A percentile compares a stretch with the other conserved stretches of the same genome.
phyloP scores from a whole-genome alignment of 2,329 filamentous ascomycete genomes.

The Stemphylium beticola region DNA sequence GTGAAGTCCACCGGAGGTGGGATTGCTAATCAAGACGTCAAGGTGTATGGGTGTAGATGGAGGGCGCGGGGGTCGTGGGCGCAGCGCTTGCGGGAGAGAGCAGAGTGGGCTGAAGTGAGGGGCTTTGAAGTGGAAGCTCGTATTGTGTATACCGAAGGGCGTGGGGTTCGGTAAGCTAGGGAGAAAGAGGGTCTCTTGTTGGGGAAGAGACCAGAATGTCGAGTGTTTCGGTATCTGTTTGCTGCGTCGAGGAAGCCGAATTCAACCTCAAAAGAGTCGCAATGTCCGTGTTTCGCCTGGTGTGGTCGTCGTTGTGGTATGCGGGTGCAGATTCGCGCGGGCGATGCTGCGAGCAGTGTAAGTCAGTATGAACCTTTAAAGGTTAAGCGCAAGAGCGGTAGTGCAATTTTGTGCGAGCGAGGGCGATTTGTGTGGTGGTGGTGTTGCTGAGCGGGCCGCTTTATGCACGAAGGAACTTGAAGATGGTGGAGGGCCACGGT shows the following conservation, averaged over 20 bases:
- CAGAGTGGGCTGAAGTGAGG: conserved; percentile 27
- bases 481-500: conserved; percentile 27
- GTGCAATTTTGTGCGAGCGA: conserved; percentile 33
- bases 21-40: conserved; percentile 21
- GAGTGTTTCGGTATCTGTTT: conserved; percentile 4
- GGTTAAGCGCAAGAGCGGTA: conserved; percentile 15
- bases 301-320: conserved; percentile 13
- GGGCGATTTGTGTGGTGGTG: conserved; percentile 29
- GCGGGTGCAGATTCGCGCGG: conserved; percentile 17
- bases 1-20: conserved; percentile 34
- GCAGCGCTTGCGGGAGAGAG: conserved; percentile 25
- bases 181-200: conserved; percentile 16
- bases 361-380: conserved; percentile 15
- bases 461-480: conserved; percentile 38
- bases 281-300: conserved; percentile 18
- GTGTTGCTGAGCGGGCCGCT: conserved; percentile 36
- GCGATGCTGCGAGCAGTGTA: conserved; percentile 10
- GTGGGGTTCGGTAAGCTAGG: conserved; percentile 21
- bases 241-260: conserved; percentile 19
- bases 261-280: conserved; percentile 11
- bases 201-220: conserved; percentile 18
- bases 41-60: conserved; percentile 14
- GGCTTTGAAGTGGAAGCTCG: conserved; percentile 20
- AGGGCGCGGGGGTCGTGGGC: conserved; percentile 17
- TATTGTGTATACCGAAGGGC: conserved; percentile 13